Base-by-base conservation (phyloP, 805 yeast species). In the Candida argentea region DNA sequence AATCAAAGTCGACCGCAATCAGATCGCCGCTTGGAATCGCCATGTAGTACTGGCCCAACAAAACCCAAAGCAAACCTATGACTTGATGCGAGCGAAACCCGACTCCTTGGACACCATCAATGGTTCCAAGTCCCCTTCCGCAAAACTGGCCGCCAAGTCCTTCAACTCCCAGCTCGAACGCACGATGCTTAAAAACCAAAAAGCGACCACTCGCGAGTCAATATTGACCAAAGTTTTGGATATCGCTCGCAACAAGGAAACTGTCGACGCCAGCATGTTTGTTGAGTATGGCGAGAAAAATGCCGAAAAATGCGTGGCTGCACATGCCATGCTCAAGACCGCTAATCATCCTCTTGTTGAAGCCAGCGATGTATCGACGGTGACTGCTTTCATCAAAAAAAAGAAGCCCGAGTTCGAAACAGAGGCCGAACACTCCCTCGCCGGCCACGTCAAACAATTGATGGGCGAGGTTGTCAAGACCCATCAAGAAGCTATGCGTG, bases 1-100 rank as follows among this genome's bases (percentile, higher is more conserved):
- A 6, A 59, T 80, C 30, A 70, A 71, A 39, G 65, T 77, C 24
- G 94, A 85, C 49, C 73, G 71, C 44, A 61, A 61, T 14, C 95
- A 86, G 52, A 73, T 83, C 27, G 58, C 66, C 16, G 67, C 70
- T 37, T 89, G 87, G 91, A 85, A 85, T 55, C 60, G 66, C 35
- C 80, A 71, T 52, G 78, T 87, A 5, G 63, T 65, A 14, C 52
- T 61, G 20, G 86, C 78, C 35, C 61, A 57, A 33, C 61, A 56
- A 27, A 62, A 68, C 44, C 86, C 86, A 21, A 59, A 59, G 44
- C 64, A 57, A 29, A 67, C 65, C 41, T 79, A 76, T 77, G 57
- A 61, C 32, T 56, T 56, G 43, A 50, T 53, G 33, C 58, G 57
- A 35, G 71, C 48, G 49, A 58, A 58, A 38, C 65, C 65, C 9